Evolutionary conservation across 1,139 yeast genomes (phyloP).

Genomic region (Kodamaea sp.): DNA sequence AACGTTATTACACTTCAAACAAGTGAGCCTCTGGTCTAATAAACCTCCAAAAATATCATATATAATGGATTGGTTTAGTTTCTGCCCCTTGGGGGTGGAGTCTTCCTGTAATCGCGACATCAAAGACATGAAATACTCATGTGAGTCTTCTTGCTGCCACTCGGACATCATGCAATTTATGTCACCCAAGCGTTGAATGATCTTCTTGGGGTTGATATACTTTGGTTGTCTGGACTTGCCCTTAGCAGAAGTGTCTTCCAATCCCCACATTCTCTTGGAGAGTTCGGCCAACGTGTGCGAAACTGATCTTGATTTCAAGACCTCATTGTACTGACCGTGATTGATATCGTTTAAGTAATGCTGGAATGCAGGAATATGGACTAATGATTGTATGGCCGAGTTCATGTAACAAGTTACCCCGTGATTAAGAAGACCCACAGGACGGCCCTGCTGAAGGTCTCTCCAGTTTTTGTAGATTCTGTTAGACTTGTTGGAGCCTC

Average conservation of each 20-base stretch:
- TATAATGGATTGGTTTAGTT: slow-evolving; percentile 76
- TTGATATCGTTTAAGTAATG: slow-evolving; percentile 74
- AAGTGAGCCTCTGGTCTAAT: slow-evolving; percentile 78
- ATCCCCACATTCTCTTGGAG: slow-evolving; percentile 64
- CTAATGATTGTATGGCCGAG: slow-evolving; percentile 86
- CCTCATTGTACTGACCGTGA: slow-evolving; percentile 47
- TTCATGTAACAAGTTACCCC: slow-evolving; percentile 98
- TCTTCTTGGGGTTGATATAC: slow-evolving; percentile 70
- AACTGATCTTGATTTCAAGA: slow-evolving; percentile 60
- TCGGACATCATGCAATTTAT: slow-evolving; percentile 95
- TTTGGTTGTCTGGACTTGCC: slow-evolving; percentile 27
- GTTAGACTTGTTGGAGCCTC: slow-evolving; percentile 58
- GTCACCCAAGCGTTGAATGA: slow-evolving; percentile 73
- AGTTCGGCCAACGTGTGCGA: slow-evolving; percentile 74
- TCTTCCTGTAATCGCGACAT: slow-evolving; percentile 89
- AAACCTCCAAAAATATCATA: slow-evolving; percentile 95
- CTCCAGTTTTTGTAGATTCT: slow-evolving; percentile 67
- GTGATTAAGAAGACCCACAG: slow-evolving; percentile 81
- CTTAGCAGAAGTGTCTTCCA: slow-evolving; percentile 24
- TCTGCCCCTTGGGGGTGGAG: slow-evolving; percentile 82
- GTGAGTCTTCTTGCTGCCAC: slow-evolving; percentile 98
- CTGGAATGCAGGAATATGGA: slow-evolving; percentile 89
- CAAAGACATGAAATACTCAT: slow-evolving; percentile 92
- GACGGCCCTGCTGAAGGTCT: slow-evolving; percentile 42
- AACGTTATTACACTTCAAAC: slow-evolving; percentile 74